Evolutionary conservation across 306 rosid species (phyloP).

Genomic region (Carpinus fangiana): DNA sequence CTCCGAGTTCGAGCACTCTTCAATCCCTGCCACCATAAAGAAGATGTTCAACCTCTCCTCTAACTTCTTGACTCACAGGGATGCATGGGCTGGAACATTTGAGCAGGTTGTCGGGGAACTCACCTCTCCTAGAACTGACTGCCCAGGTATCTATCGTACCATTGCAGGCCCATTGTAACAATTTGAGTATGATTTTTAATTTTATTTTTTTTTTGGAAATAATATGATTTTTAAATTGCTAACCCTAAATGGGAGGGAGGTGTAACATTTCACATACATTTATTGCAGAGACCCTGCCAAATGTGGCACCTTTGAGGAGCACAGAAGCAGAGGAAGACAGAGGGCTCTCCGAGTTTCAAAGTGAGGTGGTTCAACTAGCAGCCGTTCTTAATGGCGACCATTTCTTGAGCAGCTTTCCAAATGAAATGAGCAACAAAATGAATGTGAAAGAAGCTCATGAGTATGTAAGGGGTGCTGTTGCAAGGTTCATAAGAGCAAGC

Average conservation of each 20-base stretch:
- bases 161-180: not conserved
- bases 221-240: not conserved
- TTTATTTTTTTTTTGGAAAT: not conserved
- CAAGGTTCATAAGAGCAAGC: slow-evolving; percentile 92
- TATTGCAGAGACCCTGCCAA: slow-evolving; percentile 79
- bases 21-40: slow-evolving; percentile 96
- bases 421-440: slow-evolving; percentile 86
- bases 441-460: slow-evolving; percentile 78
- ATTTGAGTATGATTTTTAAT: not conserved
- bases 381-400: slow-evolving; percentile 95
- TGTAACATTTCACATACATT: not conserved
- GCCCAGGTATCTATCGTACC: slow-evolving; percentile 61
- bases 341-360: slow-evolving; percentile 73
- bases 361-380: slow-evolving; percentile 90
- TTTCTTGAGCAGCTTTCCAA: slow-evolving; percentile 85
- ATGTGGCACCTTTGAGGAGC: slow-evolving; percentile 71
- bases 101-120: slow-evolving; percentile 72
- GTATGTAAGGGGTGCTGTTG: slow-evolving; percentile 76
- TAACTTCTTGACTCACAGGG: slow-evolving; percentile 92
- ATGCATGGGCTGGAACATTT: slow-evolving; percentile 99
- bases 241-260: not conserved
- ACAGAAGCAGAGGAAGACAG: slow-evolving; percentile 68
- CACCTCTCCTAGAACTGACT: slow-evolving; percentile 83
- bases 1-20: slow-evolving; percentile 97
- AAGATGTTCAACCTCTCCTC: slow-evolving; percentile 90